Evolutionary conservation across 768 basidiomycete species (phyloP).

Genomic region (Kondoa subrosea): DNA sequence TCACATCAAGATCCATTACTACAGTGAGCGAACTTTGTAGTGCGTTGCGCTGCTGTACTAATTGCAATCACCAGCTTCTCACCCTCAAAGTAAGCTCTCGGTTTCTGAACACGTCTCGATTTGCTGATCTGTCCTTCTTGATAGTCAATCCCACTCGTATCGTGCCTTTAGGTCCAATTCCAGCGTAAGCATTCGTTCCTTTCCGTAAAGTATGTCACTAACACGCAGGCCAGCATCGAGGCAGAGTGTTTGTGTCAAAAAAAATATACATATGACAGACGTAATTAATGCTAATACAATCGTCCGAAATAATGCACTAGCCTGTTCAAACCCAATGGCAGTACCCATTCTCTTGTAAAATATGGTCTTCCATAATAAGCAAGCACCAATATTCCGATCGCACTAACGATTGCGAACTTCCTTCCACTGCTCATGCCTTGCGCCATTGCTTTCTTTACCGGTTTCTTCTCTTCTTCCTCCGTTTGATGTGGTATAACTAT

Average conservation of each 20-base stretch:
- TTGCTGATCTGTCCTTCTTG: background rate
- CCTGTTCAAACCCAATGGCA: background rate
- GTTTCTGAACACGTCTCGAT: background rate
- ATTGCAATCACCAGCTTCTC: conserved; percentile 19
- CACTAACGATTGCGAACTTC: background rate
- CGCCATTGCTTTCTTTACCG: too few relatives aligned
- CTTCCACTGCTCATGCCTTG: too few relatives aligned
- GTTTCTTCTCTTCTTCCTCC: background rate
- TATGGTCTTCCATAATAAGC: background rate
- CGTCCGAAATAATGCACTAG: too few relatives aligned
- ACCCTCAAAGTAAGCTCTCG: background rate
- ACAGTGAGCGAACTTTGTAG: background rate
- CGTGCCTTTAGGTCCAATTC: conserved; percentile 32
- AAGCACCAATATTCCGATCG: background rate
- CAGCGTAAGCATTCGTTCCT: too few relatives aligned
- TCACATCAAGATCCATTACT: conserved; percentile 57
- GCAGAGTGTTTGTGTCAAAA: too few relatives aligned
- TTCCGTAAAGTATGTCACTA: too few relatives aligned
- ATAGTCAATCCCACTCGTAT: conserved; percentile 56
- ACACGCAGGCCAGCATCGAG: too few relatives aligned
- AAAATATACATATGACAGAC: too few relatives aligned
- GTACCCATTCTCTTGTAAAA: background rate
- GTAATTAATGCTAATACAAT: too few relatives aligned
- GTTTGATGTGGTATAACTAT: background rate
- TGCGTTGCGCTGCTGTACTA: conserved; percentile 1